Conservation (phyloP, 2,329 filamentous ascomycete genomes). For the Epichloe amarillans region DNA sequence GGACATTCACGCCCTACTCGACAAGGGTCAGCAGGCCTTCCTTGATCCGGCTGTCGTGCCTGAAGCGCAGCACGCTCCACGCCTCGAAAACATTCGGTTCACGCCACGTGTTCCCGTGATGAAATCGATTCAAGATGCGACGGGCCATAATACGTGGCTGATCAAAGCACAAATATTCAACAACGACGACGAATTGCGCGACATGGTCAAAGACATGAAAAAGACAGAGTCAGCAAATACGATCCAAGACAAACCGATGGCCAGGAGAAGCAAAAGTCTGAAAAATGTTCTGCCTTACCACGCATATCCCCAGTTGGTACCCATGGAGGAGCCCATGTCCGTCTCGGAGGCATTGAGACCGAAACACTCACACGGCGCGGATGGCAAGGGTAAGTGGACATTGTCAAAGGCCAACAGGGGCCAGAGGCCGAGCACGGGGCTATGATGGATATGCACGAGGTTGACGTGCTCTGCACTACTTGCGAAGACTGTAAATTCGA, state of each 20-base stretch:
- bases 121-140: slow-evolving; percentile 46
- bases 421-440: slow-evolving; percentile 13
- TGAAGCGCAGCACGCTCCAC: slow-evolving; percentile 35
- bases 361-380: slow-evolving; percentile 10
- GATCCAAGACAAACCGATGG: slow-evolving; percentile 13
- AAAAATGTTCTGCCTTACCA: slow-evolving; percentile 24
- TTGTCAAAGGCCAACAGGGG: slow-evolving; percentile 14
- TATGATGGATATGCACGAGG: slow-evolving; percentile 6
- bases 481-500: too few relatives aligned
- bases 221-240: slow-evolving; percentile 17
- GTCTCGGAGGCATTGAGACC: slow-evolving; percentile 21
- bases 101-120: slow-evolving; percentile 65
- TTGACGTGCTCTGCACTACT: neutral
- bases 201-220: slow-evolving; percentile 52
- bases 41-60: slow-evolving; percentile 55
- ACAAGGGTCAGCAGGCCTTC: slow-evolving; percentile 53
- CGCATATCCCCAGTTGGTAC: slow-evolving; percentile 19
- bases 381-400: slow-evolving; percentile 14
- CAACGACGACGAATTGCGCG: slow-evolving; percentile 58
- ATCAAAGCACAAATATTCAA: slow-evolving; percentile 74
- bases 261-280: slow-evolving; percentile 13
- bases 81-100: slow-evolving; percentile 52
- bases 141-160: slow-evolving; percentile 42
- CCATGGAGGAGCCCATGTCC: slow-evolving; percentile 22
- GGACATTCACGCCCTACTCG: slow-evolving; percentile 67